Evolutionary conservation across 768 basidiomycete genomes (phyloP).

Genomic region (Boletus reticuloceps): DNA sequence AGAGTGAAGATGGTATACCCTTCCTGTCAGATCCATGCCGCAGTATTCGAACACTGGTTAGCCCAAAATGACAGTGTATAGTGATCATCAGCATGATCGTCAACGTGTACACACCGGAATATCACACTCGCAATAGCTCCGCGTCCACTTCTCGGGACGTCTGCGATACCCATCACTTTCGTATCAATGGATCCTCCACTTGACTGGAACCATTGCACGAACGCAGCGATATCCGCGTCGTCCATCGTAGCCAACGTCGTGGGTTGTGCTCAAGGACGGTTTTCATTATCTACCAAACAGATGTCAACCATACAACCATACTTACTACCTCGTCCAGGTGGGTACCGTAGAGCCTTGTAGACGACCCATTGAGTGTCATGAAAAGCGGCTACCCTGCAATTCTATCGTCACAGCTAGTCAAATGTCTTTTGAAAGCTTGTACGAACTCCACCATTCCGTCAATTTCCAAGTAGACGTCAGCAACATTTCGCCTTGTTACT

Average conservation of each 20-base stretch:
- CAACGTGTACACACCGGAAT: constrained; percentile 52
- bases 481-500: not conserved
- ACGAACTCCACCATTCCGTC: not conserved
- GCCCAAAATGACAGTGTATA: not conserved
- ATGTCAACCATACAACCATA: too few relatives aligned
- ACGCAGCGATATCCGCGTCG: constrained; percentile 25
- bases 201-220: constrained; percentile 59
- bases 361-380: too few relatives aligned
- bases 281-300: not conserved
- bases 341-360: too few relatives aligned
- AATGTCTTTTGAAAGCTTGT: too few relatives aligned
- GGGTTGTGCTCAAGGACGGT: not conserved
- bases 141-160: constrained; percentile 55
- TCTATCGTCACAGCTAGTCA: too few relatives aligned
- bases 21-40: constrained; percentile 45
- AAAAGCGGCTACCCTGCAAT: too few relatives aligned
- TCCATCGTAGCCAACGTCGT: not conserved
- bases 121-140: constrained; percentile 70
- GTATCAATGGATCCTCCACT: constrained; percentile 52
- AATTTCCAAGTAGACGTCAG: constrained; percentile 6
- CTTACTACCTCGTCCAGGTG: too few relatives aligned
- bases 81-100: not conserved
- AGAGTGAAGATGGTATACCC: constrained; percentile 78
- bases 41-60: not conserved
- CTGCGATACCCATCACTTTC: constrained; percentile 43